Evolutionary conservation across 2,329 filamentous ascomycete genomes (phyloP).

Genomic region (Fusarium heterosporum): DNA sequence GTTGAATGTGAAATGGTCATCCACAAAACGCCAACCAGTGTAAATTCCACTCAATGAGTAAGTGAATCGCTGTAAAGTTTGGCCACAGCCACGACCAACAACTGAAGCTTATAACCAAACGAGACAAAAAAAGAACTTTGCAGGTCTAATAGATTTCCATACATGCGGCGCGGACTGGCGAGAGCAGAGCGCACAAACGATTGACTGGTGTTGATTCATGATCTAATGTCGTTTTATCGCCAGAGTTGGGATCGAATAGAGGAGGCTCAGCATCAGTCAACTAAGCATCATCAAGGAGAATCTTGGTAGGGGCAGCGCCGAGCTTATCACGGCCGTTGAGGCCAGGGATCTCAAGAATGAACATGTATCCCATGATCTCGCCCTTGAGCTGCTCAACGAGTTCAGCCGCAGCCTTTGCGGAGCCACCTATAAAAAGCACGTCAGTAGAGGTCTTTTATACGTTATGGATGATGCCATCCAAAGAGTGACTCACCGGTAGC

Average conservation of each 20-base stretch:
- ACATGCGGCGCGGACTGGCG: conserved; percentile 11
- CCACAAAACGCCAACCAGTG: conserved; percentile 46
- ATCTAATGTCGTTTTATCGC: conserved; percentile 26
- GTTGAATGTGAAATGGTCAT: conserved; percentile 38
- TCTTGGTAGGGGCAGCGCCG: conserved; percentile 79
- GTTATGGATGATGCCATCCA: conserved; percentile 17
- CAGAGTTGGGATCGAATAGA: conserved; percentile 33
- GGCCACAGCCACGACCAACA: conserved; percentile 27
- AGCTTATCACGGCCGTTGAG: conserved; percentile 93
- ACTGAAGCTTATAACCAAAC: conserved; percentile 33
- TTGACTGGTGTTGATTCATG: conserved; percentile 31
- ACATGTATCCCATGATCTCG: conserved; percentile 87
- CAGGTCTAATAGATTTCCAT: conserved; percentile 34
- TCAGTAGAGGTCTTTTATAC: conserved; percentile 27
- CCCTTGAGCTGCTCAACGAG: conserved; percentile 90
- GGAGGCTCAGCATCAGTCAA: conserved; percentile 18
- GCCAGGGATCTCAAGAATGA: conserved; percentile 95
- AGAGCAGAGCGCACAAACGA: conserved; percentile 20
- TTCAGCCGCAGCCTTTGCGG: conserved; percentile 85
- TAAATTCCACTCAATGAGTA: conserved; percentile 40
- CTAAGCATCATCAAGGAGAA: conserved; percentile 73
- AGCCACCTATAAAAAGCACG: conserved; percentile 74
- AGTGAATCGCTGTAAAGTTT: conserved; percentile 30
- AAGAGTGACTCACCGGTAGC: conserved; percentile 80
- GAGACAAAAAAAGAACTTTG: conserved; percentile 28